phyloP scores from a whole-genome alignment of 2,329 filamentous ascomycete genomes.

The Aspergillus sp. region DNA sequence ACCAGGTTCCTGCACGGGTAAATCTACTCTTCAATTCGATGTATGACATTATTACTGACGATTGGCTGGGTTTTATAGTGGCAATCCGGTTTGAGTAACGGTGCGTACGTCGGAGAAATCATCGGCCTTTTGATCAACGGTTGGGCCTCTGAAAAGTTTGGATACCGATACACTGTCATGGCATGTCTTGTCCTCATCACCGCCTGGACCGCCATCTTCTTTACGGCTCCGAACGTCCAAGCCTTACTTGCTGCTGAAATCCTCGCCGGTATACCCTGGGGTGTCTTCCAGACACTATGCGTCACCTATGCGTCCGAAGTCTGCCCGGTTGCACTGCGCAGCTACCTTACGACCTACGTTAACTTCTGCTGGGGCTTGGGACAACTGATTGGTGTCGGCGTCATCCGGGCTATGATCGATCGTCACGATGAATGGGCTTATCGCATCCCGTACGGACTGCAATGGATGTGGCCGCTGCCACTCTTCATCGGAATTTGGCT shows the following conservation, averaged over 20 bases:
- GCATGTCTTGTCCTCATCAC: conserved; percentile 47
- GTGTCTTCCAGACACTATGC: conserved; percentile 51
- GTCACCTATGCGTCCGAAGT: conserved; percentile 50
- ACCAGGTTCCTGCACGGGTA: conserved; percentile 42
- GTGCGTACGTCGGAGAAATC: conserved; percentile 46
- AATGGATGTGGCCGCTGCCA: conserved; percentile 56
- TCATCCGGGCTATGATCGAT: conserved; percentile 49
- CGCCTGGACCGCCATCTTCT: conserved; percentile 52
- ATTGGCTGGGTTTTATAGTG: conserved; percentile 28
- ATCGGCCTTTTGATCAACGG: conserved; percentile 55
- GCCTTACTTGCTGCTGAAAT: conserved; percentile 52
- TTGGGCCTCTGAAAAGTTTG: conserved; percentile 52
- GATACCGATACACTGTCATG: conserved; percentile 54
- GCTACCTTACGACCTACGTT: conserved; percentile 48
- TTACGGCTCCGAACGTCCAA: conserved; percentile 50
- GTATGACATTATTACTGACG: conserved; percentile 14
- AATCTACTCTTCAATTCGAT: conserved; percentile 12
- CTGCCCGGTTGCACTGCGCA: conserved; percentile 47
- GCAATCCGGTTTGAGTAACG: conserved; percentile 48
- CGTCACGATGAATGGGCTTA: conserved; percentile 52
- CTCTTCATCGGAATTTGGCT: conserved; percentile 48
- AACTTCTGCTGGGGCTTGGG: conserved; percentile 51
- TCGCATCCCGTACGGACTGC: conserved; percentile 52
- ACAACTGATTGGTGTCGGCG: conserved; percentile 52
- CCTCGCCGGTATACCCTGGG: conserved; percentile 53